A percentile compares a stretch with the other conserved stretches of the same genome.
phyloP scores from a whole-genome alignment of 202 grass and related monocot species.

The Zizania palustris region DNA sequence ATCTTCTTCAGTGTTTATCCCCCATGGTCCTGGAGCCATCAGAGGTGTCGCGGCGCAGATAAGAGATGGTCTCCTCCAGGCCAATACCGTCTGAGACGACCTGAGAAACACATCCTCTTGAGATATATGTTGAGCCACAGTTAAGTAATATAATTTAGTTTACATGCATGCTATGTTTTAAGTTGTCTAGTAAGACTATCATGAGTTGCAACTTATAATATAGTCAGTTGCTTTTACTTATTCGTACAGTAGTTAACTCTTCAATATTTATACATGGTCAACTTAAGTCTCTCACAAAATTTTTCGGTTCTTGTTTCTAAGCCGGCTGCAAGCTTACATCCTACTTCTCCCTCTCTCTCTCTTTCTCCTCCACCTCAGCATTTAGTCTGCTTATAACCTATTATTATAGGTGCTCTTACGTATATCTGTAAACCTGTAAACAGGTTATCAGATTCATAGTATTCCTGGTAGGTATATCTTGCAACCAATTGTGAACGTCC shows the following conservation, averaged over 20 bases:
- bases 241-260: no score
- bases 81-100: conserved; percentile 4
- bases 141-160: background rate
- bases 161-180: background rate
- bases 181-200: background rate
- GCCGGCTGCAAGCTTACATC: no score
- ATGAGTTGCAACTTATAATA: background rate
- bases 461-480: background rate
- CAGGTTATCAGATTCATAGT: background rate
- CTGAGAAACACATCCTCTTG: background rate
- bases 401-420: no score
- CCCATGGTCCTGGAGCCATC: conserved; percentile 71
- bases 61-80: conserved; percentile 70
- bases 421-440: background rate
- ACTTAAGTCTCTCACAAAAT: no score
- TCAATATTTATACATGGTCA: no score
- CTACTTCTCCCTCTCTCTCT: no score
- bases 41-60: conserved; percentile 61
- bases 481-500: conserved; percentile 9
- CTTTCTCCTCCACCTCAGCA: no score
- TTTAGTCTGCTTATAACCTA: no score
- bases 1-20: conserved; percentile 70
- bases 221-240: no score
- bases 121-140: background rate
- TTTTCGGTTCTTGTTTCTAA: no score